Percentiles rank a stretch among this genome's conserved stretches.
These are phyloP conservation scores for Bassia scoparia DNA, from an alignment of 148 eudicot species.

Conservation along the genomic window DNA sequence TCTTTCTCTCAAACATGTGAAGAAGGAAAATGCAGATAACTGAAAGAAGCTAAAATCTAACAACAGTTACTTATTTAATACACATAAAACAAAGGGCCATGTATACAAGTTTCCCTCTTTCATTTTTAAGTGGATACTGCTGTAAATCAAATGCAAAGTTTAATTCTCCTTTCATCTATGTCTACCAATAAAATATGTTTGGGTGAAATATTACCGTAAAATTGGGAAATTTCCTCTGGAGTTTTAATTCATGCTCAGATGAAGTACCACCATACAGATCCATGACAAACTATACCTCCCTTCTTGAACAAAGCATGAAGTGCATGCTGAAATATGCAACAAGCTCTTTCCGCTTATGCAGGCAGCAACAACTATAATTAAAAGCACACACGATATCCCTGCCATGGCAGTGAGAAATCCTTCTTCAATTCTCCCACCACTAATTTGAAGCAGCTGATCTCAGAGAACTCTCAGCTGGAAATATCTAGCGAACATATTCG, in stretches of 20 bases:
- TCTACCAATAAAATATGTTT: not conserved
- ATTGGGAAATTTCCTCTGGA: constrained; percentile 83
- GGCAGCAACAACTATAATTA: constrained; percentile 97
- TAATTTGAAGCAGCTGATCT: constrained; percentile 19
- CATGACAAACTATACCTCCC: constrained; percentile 94
- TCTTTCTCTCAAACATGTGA: too few species aligned
- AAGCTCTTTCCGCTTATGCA: constrained; percentile 76
- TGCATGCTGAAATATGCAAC: constrained; percentile 76
- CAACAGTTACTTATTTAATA: not conserved
- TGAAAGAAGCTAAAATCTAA: not conserved
- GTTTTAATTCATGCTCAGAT: constrained; percentile 67
- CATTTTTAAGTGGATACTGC: not conserved
- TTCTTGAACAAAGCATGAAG: constrained; percentile 52
- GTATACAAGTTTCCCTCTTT: not conserved
- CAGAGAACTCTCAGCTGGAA: constrained; percentile 25
- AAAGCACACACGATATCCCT: constrained; percentile 95
- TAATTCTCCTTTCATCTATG: not conserved
- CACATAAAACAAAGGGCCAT: not conserved
- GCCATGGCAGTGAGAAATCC: constrained; percentile 38
- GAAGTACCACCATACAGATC: constrained; percentile 96
- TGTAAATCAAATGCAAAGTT: not conserved
- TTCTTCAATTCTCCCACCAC: constrained; percentile 31
- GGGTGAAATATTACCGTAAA: constrained; percentile 59
- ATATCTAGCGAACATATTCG: constrained; percentile 25
- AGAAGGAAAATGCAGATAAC: not conserved